A percentile compares a stretch with the other conserved stretches of the same genome.
phyloP scores from a whole-genome alignment of 495 filamentous ascomycete species.

The Penicillium nucicola region DNA sequence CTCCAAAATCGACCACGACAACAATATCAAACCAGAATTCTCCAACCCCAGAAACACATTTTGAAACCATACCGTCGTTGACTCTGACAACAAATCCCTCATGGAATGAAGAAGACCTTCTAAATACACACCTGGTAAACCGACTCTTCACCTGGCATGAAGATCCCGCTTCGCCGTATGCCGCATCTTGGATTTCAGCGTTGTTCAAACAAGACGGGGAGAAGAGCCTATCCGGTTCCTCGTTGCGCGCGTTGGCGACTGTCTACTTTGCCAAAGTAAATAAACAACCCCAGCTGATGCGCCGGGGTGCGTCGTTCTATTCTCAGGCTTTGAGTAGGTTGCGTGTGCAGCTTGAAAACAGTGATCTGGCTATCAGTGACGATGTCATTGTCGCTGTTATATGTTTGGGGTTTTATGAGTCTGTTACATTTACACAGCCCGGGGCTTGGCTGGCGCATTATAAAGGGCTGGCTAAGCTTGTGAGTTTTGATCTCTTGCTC shows the following conservation, averaged over 20 bases:
- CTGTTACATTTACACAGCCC: slow-evolving; percentile 13
- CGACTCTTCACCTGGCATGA: slow-evolving; percentile 15
- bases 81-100: slow-evolving; percentile 3
- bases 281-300: slow-evolving; percentile 1
- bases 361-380: slow-evolving; percentile 1
- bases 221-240: neutral
- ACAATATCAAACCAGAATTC: neutral
- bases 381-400: slow-evolving; percentile 14
- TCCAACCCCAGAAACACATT: neutral
- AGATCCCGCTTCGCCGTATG: slow-evolving; percentile 3
- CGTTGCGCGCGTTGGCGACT: slow-evolving; percentile 9
- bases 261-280: slow-evolving; percentile 14
- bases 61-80: neutral
- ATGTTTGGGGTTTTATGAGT: slow-evolving; percentile 14
- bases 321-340: slow-evolving; percentile 8
- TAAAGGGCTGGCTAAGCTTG: slow-evolving; percentile 13
- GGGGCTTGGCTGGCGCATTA: slow-evolving; percentile 17
- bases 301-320: slow-evolving; percentile 8
- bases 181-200: slow-evolving; percentile 7
- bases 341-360: slow-evolving; percentile 5
- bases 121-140: slow-evolving; percentile 10
- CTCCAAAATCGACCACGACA: neutral
- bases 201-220: slow-evolving; percentile 1
- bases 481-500: neutral
- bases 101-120: slow-evolving; percentile 10